Conservation (phyloP, 2,329 filamentous ascomycete genomes). For the Alternaria arborescens region DNA sequence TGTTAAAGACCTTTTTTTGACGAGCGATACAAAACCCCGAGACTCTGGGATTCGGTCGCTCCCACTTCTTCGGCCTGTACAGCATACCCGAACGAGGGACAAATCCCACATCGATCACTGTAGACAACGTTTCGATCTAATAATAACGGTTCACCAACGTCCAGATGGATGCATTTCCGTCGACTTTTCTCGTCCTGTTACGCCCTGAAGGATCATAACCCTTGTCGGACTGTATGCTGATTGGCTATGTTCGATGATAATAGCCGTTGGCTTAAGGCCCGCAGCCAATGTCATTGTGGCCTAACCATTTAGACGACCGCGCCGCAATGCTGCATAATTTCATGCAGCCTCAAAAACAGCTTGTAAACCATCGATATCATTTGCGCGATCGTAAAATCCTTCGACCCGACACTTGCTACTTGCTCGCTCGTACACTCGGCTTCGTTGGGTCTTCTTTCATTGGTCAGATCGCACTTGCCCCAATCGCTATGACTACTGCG, state of each 20-base stretch:
- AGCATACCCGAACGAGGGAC: background rate
- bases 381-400: slow-evolving; percentile 13
- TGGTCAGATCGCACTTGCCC: background rate
- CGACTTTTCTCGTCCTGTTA: background rate
- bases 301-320: slow-evolving; percentile 2
- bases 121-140: background rate
- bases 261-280: background rate
- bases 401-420: background rate
- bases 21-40: background rate
- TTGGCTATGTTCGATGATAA: background rate
- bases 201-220: background rate
- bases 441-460: background rate
- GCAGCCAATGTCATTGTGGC: background rate
- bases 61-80: background rate
- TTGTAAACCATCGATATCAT: slow-evolving; percentile 4
- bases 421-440: slow-evolving; percentile 6
- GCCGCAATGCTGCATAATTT: slow-evolving; percentile 14
- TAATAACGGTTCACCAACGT: background rate
- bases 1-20: background rate
- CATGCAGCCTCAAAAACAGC: slow-evolving; percentile 12
- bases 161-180: background rate
- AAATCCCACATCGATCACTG: background rate
- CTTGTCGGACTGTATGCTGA: background rate
- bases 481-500: slow-evolving; percentile 9
- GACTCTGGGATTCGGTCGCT: background rate